Evolutionary conservation across 768 basidiomycete genomes (phyloP).

Genomic region (Mycena sanguinolenta): DNA sequence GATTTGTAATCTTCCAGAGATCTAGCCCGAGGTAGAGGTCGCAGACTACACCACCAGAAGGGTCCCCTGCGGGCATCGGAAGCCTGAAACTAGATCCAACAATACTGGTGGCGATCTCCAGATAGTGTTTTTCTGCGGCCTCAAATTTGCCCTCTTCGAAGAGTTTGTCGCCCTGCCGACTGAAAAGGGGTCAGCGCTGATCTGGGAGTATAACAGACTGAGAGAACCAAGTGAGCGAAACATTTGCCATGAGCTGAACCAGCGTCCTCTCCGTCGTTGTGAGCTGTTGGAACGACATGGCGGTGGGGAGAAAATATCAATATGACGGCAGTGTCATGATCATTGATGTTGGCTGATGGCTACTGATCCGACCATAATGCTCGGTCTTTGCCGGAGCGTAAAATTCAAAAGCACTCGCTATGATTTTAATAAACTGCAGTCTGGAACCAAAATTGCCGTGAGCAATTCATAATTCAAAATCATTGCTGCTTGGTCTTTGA

Average conservation of each 20-base stretch:
- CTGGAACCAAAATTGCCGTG: no score
- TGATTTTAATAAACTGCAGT: no score
- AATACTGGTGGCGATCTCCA: not conserved
- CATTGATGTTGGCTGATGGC: no score
- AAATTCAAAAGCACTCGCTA: no score
- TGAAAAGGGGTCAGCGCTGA: not conserved
- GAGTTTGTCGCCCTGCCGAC: not conserved
- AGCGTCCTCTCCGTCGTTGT: not conserved
- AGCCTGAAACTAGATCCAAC: not conserved
- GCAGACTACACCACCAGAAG: not conserved
- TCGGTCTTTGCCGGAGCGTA: no score
- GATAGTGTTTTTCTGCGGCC: not conserved
- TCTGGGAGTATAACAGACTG: not conserved
- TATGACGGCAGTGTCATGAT: no score
- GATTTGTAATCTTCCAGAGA: not conserved
- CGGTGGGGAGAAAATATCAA: no score
- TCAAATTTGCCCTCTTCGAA: not conserved
- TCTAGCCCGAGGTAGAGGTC: slow-evolving; percentile 3
- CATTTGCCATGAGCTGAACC: not conserved
- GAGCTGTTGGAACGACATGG: not conserved
- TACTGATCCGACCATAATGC: no score
- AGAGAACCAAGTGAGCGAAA: not conserved
- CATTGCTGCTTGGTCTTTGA: no score
- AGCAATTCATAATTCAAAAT: no score
- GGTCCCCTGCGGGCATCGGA: not conserved